Conservation (phyloP, 2,329 filamentous ascomycete genomes). For the Xylariaceae sp. region DNA sequence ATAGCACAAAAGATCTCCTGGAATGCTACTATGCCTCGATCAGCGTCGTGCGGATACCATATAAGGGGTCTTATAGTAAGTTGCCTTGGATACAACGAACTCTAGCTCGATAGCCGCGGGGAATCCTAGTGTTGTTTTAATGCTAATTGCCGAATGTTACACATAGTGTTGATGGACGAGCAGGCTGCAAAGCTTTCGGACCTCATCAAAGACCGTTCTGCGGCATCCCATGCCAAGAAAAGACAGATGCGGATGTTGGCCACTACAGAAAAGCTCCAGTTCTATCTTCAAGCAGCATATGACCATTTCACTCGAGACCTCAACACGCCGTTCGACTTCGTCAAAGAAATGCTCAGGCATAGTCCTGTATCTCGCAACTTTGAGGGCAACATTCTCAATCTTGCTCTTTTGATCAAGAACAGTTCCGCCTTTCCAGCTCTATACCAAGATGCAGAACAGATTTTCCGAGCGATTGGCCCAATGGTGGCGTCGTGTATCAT, state of each 20-base stretch:
- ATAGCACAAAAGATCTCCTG: constrained; percentile 45
- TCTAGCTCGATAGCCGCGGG: neutral
- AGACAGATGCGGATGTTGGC: constrained; percentile 39
- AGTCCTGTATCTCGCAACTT: constrained; percentile 32
- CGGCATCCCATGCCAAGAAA: constrained; percentile 41
- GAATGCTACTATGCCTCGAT: constrained; percentile 50
- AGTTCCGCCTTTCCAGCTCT: constrained; percentile 17
- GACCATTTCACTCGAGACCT: constrained; percentile 33
- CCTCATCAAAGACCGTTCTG: constrained; percentile 40
- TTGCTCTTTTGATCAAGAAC: constrained; percentile 30
- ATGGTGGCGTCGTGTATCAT: constrained; percentile 35
- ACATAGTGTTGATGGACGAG: constrained; percentile 45
- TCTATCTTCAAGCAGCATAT: constrained; percentile 33
- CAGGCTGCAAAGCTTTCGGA: constrained; percentile 46
- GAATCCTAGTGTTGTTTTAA: constrained; percentile 1
- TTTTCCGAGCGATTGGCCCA: constrained; percentile 31
- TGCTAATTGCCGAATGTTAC: neutral
- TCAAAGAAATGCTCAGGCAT: constrained; percentile 33
- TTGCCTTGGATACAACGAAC: neutral
- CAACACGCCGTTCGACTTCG: constrained; percentile 33
- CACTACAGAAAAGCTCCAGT: constrained; percentile 28
- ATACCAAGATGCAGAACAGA: constrained; percentile 26
- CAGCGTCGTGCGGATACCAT: constrained; percentile 47
- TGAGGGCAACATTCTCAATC: constrained; percentile 31
- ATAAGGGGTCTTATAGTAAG: constrained; percentile 34